phyloP scores from a whole-genome alignment of 2,329 filamentous ascomycete genomes.

The Aspergillus fischeri region DNA sequence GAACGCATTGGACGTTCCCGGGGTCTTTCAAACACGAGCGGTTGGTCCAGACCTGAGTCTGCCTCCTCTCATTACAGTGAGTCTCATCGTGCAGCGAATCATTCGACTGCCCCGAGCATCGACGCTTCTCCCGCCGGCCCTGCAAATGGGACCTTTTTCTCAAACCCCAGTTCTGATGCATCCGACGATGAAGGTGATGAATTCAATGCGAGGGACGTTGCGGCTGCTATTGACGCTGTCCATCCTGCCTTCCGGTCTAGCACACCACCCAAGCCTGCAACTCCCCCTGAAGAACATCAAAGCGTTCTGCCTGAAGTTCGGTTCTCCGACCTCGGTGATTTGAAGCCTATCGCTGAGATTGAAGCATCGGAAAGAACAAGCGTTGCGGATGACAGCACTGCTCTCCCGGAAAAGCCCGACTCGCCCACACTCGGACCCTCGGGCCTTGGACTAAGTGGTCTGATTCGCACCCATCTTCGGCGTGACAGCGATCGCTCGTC shows the following conservation, averaged over 20 bases:
- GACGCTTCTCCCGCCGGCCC: conserved; percentile 27
- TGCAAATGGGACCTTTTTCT: conserved; percentile 31
- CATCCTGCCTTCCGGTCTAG: conserved; percentile 36
- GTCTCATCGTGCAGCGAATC: conserved; percentile 20
- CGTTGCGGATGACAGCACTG: conserved; percentile 2
- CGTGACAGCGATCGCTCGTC: conserved; percentile 78
- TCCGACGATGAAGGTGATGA: conserved; percentile 35
- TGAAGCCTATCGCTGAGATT: conserved; percentile 39
- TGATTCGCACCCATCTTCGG: conserved; percentile 81
- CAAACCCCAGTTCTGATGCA: conserved; percentile 35
- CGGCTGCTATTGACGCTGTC: conserved; percentile 29
- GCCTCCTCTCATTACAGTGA: conserved; percentile 37
- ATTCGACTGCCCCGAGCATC: conserved; percentile 23
- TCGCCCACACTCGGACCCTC: conserved; percentile 74
- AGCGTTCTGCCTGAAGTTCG: conserved; percentile 32
- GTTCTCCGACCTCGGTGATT: conserved; percentile 35
- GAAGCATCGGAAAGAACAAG: conserved; percentile 12
- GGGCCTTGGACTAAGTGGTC: conserved; percentile 64
- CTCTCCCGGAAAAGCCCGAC: conserved; percentile 46
- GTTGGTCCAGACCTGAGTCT: conserved; percentile 35
- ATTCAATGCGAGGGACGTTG: conserved; percentile 17
- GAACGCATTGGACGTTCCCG: conserved; percentile 25
- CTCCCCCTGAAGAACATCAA: conserved; percentile 26
- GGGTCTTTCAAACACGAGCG: conserved; percentile 36
- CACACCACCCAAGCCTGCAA: conserved; percentile 29